Percentiles rank a stretch among this genome's conserved stretches.
These are phyloP conservation scores for Fraxinus sp. DNA, from an alignment of 305 asterid genomes.

Conservation along the genomic window DNA sequence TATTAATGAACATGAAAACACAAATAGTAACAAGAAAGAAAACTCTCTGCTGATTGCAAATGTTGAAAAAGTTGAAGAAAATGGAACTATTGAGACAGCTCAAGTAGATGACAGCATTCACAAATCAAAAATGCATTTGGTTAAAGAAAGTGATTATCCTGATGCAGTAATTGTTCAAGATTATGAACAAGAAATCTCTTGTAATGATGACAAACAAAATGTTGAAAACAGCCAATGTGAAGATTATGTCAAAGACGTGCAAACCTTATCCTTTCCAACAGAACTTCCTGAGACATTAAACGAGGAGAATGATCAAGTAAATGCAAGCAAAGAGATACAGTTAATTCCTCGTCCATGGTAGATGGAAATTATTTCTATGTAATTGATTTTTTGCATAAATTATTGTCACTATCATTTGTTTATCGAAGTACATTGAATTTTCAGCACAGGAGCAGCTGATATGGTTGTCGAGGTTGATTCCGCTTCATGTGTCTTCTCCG, in stretches of 20 bases:
- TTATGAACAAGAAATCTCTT: background rate
- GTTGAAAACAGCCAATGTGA: conserved; percentile 1
- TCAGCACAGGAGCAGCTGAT: conserved; percentile 33
- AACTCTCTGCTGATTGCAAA: background rate
- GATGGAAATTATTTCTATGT: conserved; percentile 30
- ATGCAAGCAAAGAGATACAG: conserved; percentile 22
- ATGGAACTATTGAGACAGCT: conserved; percentile 8
- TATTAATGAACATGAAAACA: conserved; percentile 12
- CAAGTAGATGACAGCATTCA: background rate
- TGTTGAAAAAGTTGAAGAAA: conserved; percentile 11
- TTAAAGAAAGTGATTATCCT: background rate
- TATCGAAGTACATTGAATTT: conserved; percentile 14
- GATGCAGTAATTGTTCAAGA: conserved; percentile 5
- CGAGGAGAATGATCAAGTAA: conserved; percentile 6
- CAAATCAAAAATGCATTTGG: conserved; percentile 10
- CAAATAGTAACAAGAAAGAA: conserved; percentile 14
- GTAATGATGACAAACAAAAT: conserved; percentile 19
- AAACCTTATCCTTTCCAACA: background rate
- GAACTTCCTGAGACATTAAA: background rate
- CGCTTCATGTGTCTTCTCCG: background rate
- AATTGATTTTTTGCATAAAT: conserved; percentile 9
- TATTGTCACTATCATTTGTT: background rate
- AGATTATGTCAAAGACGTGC: background rate
- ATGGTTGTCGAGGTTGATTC: conserved; percentile 12
- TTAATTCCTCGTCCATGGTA: background rate